These are phyloP conservation scores for Boletus reticuloceps DNA, from an alignment of 768 basidiomycete genomes.

Conservation along the genomic window DNA sequence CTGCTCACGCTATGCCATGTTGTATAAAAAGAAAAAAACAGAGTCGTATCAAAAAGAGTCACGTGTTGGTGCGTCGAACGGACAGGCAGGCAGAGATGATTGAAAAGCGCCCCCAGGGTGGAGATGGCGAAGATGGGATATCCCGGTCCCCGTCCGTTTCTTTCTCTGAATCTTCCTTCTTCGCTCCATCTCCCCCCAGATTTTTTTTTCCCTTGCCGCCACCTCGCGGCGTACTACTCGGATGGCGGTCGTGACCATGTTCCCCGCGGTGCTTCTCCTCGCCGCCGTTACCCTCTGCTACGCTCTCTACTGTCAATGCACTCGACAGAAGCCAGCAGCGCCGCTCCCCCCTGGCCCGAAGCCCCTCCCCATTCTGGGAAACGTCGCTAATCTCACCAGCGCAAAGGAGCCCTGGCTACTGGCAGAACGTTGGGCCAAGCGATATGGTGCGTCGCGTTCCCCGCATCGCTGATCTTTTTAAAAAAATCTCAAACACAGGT, in stretches of 20 bases:
- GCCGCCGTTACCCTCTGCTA: constrained; percentile 13
- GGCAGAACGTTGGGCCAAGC: constrained; percentile 58
- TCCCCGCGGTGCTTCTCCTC: constrained; percentile 22
- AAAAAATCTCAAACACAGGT: constrained; percentile 35
- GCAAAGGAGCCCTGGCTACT: constrained; percentile 62
- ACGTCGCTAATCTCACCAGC: constrained; percentile 53
- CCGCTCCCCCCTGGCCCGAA: constrained; percentile 67
- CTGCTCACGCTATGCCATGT: no score
- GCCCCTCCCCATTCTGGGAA: constrained; percentile 63
- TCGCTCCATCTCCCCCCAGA: constrained; percentile 14
- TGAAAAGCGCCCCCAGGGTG: no score
- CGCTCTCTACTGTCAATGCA: constrained; percentile 15
- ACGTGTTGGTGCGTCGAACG: constrained; percentile 3
- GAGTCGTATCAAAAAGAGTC: background rate
- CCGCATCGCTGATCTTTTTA: background rate
- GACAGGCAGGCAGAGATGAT: no score
- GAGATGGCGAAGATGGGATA: no score
- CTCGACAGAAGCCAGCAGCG: constrained; percentile 23
- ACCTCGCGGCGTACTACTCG: constrained; percentile 1
- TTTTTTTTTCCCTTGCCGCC: background rate
- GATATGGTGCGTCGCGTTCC: constrained; percentile 49
- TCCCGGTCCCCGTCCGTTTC: no score
- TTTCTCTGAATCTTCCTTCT: constrained; percentile 14
- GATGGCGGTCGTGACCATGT: constrained; percentile 11
- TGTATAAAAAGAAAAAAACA: no score